Evolutionary conservation across 805 yeast species (phyloP).

Genomic region (Tetrapisispora pingtungensis): DNA sequence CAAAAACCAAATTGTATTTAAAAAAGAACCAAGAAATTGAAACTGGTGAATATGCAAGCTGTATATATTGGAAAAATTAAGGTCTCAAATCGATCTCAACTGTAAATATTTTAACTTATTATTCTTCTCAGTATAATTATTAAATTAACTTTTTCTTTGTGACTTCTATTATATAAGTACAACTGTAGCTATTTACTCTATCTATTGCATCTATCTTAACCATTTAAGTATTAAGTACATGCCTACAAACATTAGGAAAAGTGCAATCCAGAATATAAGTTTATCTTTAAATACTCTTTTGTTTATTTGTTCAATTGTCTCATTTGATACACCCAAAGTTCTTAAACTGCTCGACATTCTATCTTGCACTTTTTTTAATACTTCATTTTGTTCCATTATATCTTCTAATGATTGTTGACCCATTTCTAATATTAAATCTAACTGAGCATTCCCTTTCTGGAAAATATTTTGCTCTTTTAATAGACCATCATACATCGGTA

Average conservation of each 20-base stretch:
- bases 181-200: not conserved
- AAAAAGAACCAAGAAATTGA: constrained; percentile 44
- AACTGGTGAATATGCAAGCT: constrained; percentile 55
- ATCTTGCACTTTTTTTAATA: constrained; percentile 48
- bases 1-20: constrained; percentile 36
- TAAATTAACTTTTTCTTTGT: not conserved
- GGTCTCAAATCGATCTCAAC: not conserved
- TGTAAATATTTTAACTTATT: not conserved
- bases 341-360: constrained; percentile 58
- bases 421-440: constrained; percentile 85
- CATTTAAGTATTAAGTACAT: constrained; percentile 59
- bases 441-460: constrained; percentile 62
- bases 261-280: constrained; percentile 73
- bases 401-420: constrained; percentile 81
- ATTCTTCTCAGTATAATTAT: not conserved
- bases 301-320: constrained; percentile 72
- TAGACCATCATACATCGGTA: constrained; percentile 48
- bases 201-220: constrained; percentile 36
- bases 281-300: constrained; percentile 79
- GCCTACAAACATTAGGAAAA: constrained; percentile 46
- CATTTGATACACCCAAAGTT: constrained; percentile 79
- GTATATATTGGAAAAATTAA: constrained; percentile 43
- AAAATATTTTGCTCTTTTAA: constrained; percentile 56
- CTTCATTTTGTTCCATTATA: constrained; percentile 72
- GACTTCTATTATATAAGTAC: not conserved